phyloP scores from a whole-genome alignment of 1,139 yeast genomes.

The Spencermartinsiella ligniputridi region DNA sequence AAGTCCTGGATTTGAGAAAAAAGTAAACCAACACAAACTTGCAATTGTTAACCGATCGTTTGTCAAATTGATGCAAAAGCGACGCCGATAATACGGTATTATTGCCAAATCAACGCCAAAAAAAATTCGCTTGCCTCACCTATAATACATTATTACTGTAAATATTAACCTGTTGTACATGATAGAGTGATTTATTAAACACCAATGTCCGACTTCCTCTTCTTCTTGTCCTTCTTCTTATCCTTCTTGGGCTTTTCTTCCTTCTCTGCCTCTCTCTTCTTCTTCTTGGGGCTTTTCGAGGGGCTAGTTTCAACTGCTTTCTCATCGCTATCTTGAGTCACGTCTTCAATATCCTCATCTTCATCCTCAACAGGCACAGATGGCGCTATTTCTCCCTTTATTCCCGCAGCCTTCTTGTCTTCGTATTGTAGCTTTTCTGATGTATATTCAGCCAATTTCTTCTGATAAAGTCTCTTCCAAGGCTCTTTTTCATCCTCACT shows the following conservation, averaged over 20 bases:
- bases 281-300: constrained; percentile 9
- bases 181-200: neutral
- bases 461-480: constrained; percentile 53
- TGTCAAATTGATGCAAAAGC: constrained; percentile 28
- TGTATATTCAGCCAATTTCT: constrained; percentile 61
- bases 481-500: constrained; percentile 61
- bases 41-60: constrained; percentile 53
- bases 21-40: constrained; percentile 73
- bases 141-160: constrained; percentile 5
- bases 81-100: no score
- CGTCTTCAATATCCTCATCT: constrained; percentile 6
- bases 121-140: no score
- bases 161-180: constrained; percentile 3
- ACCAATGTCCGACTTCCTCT: constrained; percentile 19
- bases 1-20: constrained; percentile 80
- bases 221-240: constrained; percentile 23
- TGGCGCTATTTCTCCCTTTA: constrained; percentile 27
- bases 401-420: constrained; percentile 38
- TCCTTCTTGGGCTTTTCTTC: constrained; percentile 16
- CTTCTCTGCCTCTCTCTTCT: constrained; percentile 11
- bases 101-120: neutral
- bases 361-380: constrained; percentile 29
- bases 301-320: constrained; percentile 1
- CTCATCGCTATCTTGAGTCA: constrained; percentile 3
- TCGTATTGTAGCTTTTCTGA: constrained; percentile 60